These are phyloP conservation scores for Trichosporon ovoides DNA, from an alignment of 1,284 basidiomycete species.

Conservation along the genomic window DNA sequence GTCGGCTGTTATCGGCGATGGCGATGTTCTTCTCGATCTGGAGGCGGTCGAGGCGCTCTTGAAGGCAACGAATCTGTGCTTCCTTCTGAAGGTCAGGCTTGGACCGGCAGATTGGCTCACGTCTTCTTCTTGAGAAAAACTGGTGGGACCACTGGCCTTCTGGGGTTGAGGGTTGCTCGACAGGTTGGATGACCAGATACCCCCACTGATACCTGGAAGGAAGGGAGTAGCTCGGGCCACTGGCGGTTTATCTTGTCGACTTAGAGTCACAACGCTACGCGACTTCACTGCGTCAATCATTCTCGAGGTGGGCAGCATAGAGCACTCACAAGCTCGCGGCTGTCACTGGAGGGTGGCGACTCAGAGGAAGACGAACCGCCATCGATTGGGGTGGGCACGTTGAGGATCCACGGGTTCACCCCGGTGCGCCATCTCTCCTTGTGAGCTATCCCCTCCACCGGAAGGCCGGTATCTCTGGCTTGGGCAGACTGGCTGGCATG, in stretches of 20 bases:
- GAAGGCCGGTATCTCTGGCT: neutral
- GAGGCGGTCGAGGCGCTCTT: conserved; percentile 24
- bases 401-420: neutral
- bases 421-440: conserved; percentile 1
- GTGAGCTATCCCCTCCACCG: neutral
- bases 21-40: conserved; percentile 31
- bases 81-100: conserved; percentile 13
- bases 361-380: neutral
- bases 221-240: conserved; percentile 17
- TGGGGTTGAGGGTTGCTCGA: neutral
- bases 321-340: conserved; percentile 6
- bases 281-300: neutral
- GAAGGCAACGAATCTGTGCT: conserved; percentile 14
- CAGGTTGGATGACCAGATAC: conserved; percentile 16
- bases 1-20: conserved; percentile 11
- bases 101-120: neutral
- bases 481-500: neutral
- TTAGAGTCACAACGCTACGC: neutral
- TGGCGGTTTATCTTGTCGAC: neutral
- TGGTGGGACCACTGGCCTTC: neutral
- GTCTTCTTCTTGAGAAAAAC: neutral
- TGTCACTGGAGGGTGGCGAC: neutral
- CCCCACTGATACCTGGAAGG: conserved; percentile 19
- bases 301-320: neutral
- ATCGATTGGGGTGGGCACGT: neutral